Evolutionary conservation across 208 protist species (phyloP), one percentile per base, ranked within the genome.

Genomic region (Trypanosoma cruzi): DNA sequence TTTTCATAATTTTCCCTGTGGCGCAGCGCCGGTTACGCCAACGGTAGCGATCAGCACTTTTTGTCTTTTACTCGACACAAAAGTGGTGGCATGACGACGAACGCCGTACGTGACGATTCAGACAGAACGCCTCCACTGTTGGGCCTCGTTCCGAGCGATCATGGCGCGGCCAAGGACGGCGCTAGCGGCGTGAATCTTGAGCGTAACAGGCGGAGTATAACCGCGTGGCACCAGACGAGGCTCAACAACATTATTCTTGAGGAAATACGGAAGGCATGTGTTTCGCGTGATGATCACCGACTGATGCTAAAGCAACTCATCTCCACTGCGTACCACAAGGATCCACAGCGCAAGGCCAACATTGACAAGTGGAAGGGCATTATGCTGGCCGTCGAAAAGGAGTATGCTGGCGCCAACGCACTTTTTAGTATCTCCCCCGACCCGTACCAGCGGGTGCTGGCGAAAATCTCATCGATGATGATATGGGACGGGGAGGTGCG

Each of bases 391-490:
- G 76, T 94, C 29, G 74, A 87, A 42, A 90, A 90, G 67, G 85
- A 94, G 79, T 96, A 91, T 79, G 82, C 79, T 68, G 83, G 85
- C 40, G 88, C 88, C 7, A 86, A 82, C 58, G 84, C 88, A 2
- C 89, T 93, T 42, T 85, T 93, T 49, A 86, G 77, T 49, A 73
- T 89, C 42, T 84, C 88, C 2, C 82, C 88, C n/a, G 91, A 96
- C 62, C 91, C 91, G 24, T 96, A 96, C 72, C 80, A 93, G 36
- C 76, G 77, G 58, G 85, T 94, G 37, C 60, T 96, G 26, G 75
- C 88, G 20, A 92, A 89, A 73, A 63, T 96, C 54, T 93, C 86
- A 13, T 94, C 88, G 13, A 96, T 96, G 91, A 93, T 92, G 86
- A 34, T 96, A 57, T 96, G 91, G 88, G 82, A 84, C 48, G 65